Percentiles rank a stretch among this genome's conserved stretches.
Evolutionary conservation across 2,329 filamentous ascomycete genomes (phyloP).

Genomic region (Pseudogymnoascus sp.): DNA sequence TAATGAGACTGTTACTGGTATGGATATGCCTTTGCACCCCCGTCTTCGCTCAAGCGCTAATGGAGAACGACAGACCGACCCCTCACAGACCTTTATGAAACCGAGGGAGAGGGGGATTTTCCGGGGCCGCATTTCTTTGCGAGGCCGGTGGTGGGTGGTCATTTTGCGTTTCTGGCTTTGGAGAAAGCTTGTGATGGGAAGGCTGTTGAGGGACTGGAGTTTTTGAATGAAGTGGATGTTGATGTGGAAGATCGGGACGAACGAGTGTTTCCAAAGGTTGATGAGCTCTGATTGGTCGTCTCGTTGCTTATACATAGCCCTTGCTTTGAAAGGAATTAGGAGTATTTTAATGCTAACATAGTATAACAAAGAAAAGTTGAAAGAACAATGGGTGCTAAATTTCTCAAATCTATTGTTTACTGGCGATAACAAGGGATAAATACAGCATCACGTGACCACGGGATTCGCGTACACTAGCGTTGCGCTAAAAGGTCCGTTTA

Average conservation of each 20-base stretch:
- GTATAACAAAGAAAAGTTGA: background rate
- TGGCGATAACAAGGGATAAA: background rate
- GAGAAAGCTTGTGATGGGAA: constrained; percentile 70
- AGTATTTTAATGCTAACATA: background rate
- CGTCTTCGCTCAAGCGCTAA: constrained; percentile 14
- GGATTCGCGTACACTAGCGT: constrained; percentile 7
- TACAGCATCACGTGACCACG: background rate
- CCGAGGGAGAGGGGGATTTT: constrained; percentile 68
- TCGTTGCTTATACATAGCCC: background rate
- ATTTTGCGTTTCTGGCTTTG: constrained; percentile 79
- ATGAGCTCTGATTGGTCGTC: background rate
- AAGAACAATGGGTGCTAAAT: background rate
- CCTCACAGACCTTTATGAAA: constrained; percentile 76
- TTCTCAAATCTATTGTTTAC: background rate
- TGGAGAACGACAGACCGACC: constrained; percentile 49
- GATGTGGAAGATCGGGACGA: background rate
- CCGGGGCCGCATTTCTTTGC: constrained; percentile 72
- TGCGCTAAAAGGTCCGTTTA: constrained; percentile 5
- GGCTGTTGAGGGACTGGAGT: constrained; percentile 50
- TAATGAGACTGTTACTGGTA: constrained; percentile 68
- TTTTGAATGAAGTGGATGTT: constrained; percentile 35
- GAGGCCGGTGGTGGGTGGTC: constrained; percentile 73
- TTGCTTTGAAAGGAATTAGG: background rate
- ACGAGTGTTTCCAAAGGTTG: background rate
- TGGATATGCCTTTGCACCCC: constrained; percentile 17